Conservation (phyloP, 2,329 filamentous ascomycete species). For the Paraphoma sp. region DNA sequence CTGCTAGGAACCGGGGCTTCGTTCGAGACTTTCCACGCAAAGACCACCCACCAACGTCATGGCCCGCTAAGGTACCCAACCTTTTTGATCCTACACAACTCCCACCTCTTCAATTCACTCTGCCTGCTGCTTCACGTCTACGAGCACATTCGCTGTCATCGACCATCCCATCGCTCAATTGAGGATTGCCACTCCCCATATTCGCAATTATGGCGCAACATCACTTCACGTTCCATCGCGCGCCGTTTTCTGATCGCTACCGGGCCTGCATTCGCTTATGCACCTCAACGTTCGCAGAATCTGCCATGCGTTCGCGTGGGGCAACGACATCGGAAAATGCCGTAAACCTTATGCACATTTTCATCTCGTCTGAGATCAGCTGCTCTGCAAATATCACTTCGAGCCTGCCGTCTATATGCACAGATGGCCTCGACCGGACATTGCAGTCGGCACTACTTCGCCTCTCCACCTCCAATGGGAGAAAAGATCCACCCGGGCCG, state of each 20-base stretch:
- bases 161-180: neutral
- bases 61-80: constrained; percentile 7
- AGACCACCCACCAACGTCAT: constrained; percentile 15
- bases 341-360: neutral
- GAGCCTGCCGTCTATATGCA: too few species aligned
- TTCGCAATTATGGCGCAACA: constrained; percentile 13
- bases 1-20: constrained; percentile 4
- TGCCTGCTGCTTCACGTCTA: neutral
- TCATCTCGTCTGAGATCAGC: neutral
- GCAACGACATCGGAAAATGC: neutral
- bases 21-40: constrained; percentile 7
- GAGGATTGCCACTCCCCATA: neutral
- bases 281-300: constrained; percentile 3
- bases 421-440: too few species aligned
- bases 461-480: too few species aligned
- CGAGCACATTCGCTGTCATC: too few species aligned
- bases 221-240: constrained; percentile 2
- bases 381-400: neutral
- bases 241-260: constrained; percentile 1
- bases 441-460: too few species aligned
- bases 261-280: constrained; percentile 16
- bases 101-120: neutral
- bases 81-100: constrained; percentile 4
- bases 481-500: too few species aligned
- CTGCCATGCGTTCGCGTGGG: constrained; percentile 11